phyloP scores from a whole-genome alignment of 2,329 filamentous ascomycete species.

The Cordyceps cicadae region DNA sequence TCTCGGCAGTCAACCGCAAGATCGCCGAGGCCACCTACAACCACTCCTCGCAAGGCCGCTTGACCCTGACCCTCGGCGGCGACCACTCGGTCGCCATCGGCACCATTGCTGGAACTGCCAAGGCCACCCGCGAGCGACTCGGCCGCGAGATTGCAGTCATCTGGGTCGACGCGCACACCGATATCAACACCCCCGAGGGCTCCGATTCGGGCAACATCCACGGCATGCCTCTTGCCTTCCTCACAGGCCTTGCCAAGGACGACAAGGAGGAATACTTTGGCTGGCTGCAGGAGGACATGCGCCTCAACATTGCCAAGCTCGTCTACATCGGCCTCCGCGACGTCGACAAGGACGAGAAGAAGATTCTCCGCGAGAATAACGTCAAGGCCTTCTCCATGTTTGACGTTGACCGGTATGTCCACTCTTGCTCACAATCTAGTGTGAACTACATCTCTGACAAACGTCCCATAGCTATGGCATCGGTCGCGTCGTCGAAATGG shows the following conservation, averaged over 20 bases:
- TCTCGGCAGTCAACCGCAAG: constrained; percentile 73
- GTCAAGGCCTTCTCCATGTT: constrained; percentile 99
- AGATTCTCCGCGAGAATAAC: constrained; percentile 74
- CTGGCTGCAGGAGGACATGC: constrained; percentile 71
- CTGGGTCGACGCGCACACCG: constrained; percentile 96
- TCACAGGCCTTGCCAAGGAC: constrained; percentile 75
- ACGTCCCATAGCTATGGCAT: constrained; percentile 66
- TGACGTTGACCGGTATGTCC: constrained; percentile 74
- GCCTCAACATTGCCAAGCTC: constrained; percentile 67
- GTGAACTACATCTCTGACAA: constrained; percentile 9
- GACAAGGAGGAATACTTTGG: constrained; percentile 75
- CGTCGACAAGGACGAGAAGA: constrained; percentile 90
- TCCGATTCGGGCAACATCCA: constrained; percentile 90
- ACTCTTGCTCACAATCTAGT: background rate
- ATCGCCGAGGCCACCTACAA: constrained; percentile 80
- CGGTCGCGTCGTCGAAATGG: constrained; percentile 94
- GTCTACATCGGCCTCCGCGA: constrained; percentile 96
- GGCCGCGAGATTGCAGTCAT: constrained; percentile 84
- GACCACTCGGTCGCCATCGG: constrained; percentile 97
- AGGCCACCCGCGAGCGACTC: constrained; percentile 76
- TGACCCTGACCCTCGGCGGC: constrained; percentile 87
- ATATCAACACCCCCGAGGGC: constrained; percentile 94
- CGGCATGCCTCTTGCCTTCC: constrained; percentile 92
- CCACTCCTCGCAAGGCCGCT: constrained; percentile 72
- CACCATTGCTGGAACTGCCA: constrained; percentile 78